Evolutionary conservation across 2,329 filamentous ascomycete species (phyloP).

Genomic region (Aureobasidium sp.): DNA sequence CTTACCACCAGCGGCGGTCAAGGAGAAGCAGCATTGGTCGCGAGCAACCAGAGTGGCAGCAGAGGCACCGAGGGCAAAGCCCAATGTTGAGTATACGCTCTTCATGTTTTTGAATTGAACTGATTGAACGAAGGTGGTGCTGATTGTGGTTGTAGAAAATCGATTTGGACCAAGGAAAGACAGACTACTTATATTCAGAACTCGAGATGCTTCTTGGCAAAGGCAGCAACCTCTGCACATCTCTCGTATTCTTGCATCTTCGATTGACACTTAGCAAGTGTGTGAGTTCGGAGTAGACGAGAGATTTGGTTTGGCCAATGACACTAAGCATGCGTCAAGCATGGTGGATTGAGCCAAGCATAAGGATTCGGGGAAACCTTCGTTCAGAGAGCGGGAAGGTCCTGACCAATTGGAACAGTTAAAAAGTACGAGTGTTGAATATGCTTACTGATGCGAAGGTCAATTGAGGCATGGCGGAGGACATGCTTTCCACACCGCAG

Average conservation of each 20-base stretch:
- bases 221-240: background rate
- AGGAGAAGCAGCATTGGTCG: constrained; percentile 37
- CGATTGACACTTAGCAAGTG: constrained; percentile 4
- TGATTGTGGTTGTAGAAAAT: background rate
- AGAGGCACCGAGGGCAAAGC: constrained; percentile 13
- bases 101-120: constrained; percentile 6
- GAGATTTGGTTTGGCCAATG: background rate
- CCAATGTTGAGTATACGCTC: constrained; percentile 11
- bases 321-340: constrained; percentile 7
- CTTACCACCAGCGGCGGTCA: constrained; percentile 41
- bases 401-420: background rate
- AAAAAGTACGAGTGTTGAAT: background rate
- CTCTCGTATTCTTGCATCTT: background rate
- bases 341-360: background rate
- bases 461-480: background rate
- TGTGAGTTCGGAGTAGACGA: background rate
- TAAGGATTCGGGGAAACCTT: background rate
- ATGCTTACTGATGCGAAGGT: background rate
- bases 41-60: constrained; percentile 6
- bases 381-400: background rate
- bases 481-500: background rate
- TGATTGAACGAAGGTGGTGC: constrained; percentile 1
- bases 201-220: background rate
- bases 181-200: constrained; percentile 1
- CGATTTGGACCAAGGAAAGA: background rate